Base-by-base conservation (phyloP, 2,329 filamentous ascomycete species). In the Orbilia ellipsospora region DNA sequence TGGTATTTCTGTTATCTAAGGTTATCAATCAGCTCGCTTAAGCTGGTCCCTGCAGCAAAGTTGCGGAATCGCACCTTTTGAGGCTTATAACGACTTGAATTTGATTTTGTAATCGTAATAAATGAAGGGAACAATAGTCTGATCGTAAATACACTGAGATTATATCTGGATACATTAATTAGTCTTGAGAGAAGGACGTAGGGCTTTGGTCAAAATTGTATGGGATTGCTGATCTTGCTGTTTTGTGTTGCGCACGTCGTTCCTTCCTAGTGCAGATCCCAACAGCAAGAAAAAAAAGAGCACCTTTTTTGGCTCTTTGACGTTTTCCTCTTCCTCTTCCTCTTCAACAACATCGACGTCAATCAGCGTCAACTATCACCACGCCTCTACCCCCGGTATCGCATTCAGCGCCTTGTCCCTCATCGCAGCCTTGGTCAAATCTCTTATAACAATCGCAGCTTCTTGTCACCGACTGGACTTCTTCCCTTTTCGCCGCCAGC, bases 11-110 rank as follows among this genome's bases (percentile, higher is more conserved):
- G 63, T 74, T 74, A 74, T 74, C 70, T 74, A 74, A 74, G 70
- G 70, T 74, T 74, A 74, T 74, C 70, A 42, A 55, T 42, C 20
- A 6, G 42, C 63, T 74, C 70, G 70, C 70, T 74, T 74, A 74
- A 67, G 16, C 15, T 64, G 62, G 61, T 40, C 69, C 69, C 61
- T 74, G 70, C 70, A 61, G 70, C 31, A 7, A 36, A 36, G 31
- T 36, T 36, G 31, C 31, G 31, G 31, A 36, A 36, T 36, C 2
- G 8, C 5, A 36, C 31, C 10, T 36, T 36, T 7, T 1, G 31
- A 36, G 31, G 31, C 2, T 36, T 36, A 6, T 36, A 6, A 36
- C 31, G 8, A 6, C 31, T 36, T 36, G 5, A 36, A 23, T 23
- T 36, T 36, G 31, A 36, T 36, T 36, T 36, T 36, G 31, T 10